These are phyloP conservation scores for Penicillium tannophilum DNA, from an alignment of 495 filamentous ascomycete species.

Conservation along the genomic window DNA sequence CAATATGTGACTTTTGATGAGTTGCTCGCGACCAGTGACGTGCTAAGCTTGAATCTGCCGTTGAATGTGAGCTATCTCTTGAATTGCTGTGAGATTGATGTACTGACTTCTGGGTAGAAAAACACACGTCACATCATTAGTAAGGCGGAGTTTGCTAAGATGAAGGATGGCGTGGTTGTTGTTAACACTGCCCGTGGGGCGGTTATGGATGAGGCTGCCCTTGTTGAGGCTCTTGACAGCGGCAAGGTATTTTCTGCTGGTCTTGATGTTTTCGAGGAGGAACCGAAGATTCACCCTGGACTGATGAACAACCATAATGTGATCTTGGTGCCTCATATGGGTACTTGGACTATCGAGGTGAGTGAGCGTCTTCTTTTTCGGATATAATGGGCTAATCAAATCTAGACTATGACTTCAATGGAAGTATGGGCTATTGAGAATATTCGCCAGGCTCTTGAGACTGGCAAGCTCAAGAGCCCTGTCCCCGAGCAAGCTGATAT, in stretches of 20 bases:
- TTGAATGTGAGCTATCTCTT: slow-evolving; percentile 60
- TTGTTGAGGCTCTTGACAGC: slow-evolving; percentile 62
- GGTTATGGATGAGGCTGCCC: slow-evolving; percentile 70
- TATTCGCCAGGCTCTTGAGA: slow-evolving; percentile 56
- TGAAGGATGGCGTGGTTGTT: slow-evolving; percentile 72
- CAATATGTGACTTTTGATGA: slow-evolving; percentile 71
- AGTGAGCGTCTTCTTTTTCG: slow-evolving; percentile 20
- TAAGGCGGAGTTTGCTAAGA: slow-evolving; percentile 60
- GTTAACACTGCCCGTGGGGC: slow-evolving; percentile 72
- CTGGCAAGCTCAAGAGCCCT: slow-evolving; percentile 55
- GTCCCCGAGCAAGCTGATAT: slow-evolving; percentile 62
- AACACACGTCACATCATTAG: slow-evolving; percentile 69
- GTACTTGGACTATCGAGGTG: slow-evolving; percentile 67
- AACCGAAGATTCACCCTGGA: slow-evolving; percentile 65
- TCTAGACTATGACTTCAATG: slow-evolving; percentile 62
- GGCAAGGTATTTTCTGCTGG: slow-evolving; percentile 64
- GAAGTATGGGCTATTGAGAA: slow-evolving; percentile 67
- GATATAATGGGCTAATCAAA: not conserved
- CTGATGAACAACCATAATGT: slow-evolving; percentile 61
- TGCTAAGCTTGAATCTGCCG: slow-evolving; percentile 75
- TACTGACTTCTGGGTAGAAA: slow-evolving; percentile 41
- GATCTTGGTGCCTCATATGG: slow-evolving; percentile 69
- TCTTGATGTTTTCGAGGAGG: slow-evolving; percentile 71
- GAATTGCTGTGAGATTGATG: not conserved
- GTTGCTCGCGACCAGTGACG: slow-evolving; percentile 65